Conservation (phyloP, 78 protist species). For the Diacronema lutheri region DNA sequence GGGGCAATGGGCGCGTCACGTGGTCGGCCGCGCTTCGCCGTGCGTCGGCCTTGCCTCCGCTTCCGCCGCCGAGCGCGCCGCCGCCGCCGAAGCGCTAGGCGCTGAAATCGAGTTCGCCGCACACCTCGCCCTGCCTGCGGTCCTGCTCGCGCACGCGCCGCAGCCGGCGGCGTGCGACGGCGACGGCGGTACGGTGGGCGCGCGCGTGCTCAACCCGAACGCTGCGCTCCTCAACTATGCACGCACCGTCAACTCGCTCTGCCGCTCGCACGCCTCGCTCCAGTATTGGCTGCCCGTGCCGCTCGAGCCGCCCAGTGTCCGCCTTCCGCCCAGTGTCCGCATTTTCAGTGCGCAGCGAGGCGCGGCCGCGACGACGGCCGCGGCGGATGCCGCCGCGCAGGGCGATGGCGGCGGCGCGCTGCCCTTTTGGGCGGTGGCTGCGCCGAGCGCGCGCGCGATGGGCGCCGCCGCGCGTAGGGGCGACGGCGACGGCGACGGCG, state of each 20-base stretch:
- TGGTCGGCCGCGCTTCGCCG: constrained; percentile 55
- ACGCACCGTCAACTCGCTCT: neutral
- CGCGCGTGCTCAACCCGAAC: neutral
- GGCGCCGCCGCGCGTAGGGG: too few species aligned
- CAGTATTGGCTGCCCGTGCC: constrained; percentile 13
- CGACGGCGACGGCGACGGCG: too few species aligned
- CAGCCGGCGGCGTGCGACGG: neutral
- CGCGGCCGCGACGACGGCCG: too few species aligned
- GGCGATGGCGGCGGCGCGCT: too few species aligned
- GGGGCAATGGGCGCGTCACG: neutral
- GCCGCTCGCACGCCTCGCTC: neutral
- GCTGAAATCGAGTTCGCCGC: constrained; percentile 73
- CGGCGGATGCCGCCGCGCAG: too few species aligned
- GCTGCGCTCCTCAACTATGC: neutral
- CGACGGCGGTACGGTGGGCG: neutral
- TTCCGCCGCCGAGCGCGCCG: neutral
- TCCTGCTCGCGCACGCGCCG: constrained; percentile 60
- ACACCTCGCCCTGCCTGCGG: constrained; percentile 64
- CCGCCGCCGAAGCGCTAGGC: constrained; percentile 32
- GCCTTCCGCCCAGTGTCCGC: too few species aligned
- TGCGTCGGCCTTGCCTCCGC: constrained; percentile 35
- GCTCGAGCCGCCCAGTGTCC: too few species aligned
- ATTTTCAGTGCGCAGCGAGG: too few species aligned
- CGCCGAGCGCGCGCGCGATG: too few species aligned
- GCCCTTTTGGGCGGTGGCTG: too few species aligned